Evolutionary conservation across 2,329 filamentous ascomycete species (phyloP).

Genomic region (Penicillium freii): DNA sequence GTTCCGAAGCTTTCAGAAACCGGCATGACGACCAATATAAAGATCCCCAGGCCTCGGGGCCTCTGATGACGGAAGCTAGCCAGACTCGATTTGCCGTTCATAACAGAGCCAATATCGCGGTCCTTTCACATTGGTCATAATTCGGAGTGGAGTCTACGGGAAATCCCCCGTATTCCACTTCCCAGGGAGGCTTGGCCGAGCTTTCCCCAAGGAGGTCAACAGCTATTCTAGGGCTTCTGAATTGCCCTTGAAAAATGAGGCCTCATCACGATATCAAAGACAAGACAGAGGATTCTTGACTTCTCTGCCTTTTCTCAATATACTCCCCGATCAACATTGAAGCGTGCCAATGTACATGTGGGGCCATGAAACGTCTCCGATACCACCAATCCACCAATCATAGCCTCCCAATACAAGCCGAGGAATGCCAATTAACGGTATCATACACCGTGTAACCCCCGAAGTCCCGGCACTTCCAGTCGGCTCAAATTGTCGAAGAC

Average conservation of each 20-base stretch:
- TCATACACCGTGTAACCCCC: constrained; percentile 21
- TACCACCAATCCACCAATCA: constrained; percentile 4
- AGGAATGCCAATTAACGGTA: constrained; percentile 28
- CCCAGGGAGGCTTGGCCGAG: neutral
- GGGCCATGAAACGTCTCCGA: neutral
- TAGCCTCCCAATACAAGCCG: constrained; percentile 5
- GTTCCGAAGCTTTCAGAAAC: neutral
- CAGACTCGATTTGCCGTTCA: constrained; percentile 26
- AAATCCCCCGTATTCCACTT: constrained; percentile 2
- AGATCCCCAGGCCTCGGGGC: neutral
- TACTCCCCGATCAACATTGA: neutral
- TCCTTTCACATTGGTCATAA: neutral
- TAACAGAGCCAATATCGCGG: neutral
- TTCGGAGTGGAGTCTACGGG: constrained; percentile 8
- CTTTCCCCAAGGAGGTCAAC: constrained; percentile 1
- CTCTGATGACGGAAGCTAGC: constrained; percentile 25
- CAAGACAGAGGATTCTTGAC: neutral
- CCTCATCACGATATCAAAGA: too few species aligned
- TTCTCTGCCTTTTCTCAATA: neutral
- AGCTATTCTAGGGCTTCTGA: neutral
- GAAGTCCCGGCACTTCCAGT: constrained; percentile 26
- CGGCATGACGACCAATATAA: constrained; percentile 10
- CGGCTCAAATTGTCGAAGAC: constrained; percentile 15
- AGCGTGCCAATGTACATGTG: neutral
- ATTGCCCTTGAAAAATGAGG: neutral